Evolutionary conservation across 495 filamentous ascomycete genomes (phyloP), one percentile per base, ranked within the genome.

Genomic region (Aspergillus incahuasiensis): DNA sequence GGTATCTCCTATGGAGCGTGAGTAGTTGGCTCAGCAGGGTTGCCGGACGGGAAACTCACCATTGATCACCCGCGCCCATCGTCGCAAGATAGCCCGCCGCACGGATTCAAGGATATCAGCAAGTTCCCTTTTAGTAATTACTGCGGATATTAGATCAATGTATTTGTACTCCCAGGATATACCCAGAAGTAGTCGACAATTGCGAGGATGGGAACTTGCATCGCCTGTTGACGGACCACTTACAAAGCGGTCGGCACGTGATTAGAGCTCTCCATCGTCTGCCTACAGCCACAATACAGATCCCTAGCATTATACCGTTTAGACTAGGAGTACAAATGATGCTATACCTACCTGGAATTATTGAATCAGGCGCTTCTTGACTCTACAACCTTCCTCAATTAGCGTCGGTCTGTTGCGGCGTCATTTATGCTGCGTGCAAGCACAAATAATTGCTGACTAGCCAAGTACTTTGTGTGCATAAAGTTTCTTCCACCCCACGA

Each of bases 1-100:
- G 82, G 66, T 94, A 83, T 72, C 80, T 84, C 92, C 90, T 89
- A 54, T 46, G 43, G 56, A 67, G 61, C n/a, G 35, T 56, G 1
- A 58, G 30, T 51, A 48, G 32, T 25, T 28, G 8, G 38, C 52
- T 40, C 19, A 18, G 5, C 22, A 19, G 25, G 25, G 51, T 11
- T 8, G 42, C 22, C 11, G 54, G 54, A 54, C 9, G 32, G n/a
- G 11, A 48, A 22, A 61, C 60, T 44, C 56, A 67, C 49, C 63
- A 66, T 57, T 57, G 61, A 52, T 61, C 57, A 30, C 55, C 46
- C 3, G 62, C 21, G n/a, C 49, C 56, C 66, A 64, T 62, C 40
- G n/a, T 60, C 6, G 40, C 19, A 9, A 43, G 22, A 22, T 28
- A 7, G 18, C 12, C 38, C 12, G 8, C n/a, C 15, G 3, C 38